A percentile compares a stretch with the other conserved stretches of the same genome.
These are phyloP conservation scores for Mrakia gelida DNA, from an alignment of 768 basidiomycete genomes.

Conservation along the genomic window DNA sequence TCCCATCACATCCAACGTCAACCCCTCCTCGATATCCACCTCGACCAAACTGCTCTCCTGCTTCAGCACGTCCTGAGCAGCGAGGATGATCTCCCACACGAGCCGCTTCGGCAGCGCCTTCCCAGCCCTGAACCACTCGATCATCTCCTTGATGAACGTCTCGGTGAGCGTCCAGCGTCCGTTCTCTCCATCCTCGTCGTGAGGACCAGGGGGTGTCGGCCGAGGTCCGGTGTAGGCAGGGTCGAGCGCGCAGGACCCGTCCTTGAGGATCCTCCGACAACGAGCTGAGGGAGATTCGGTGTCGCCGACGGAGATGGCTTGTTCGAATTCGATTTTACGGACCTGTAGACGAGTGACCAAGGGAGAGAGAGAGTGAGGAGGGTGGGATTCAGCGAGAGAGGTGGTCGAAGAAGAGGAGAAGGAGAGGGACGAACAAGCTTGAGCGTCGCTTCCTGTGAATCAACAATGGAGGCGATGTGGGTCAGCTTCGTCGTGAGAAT, in stretches of 20 bases:
- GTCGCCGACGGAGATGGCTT: constrained; percentile 90
- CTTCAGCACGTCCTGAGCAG: constrained; percentile 68
- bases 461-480: not conserved
- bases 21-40: constrained; percentile 66
- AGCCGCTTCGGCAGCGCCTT: constrained; percentile 84
- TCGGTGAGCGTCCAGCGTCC: constrained; percentile 60
- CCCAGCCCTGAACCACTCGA: constrained; percentile 89
- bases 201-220: constrained; percentile 47
- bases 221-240: constrained; percentile 68
- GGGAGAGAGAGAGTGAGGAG: not conserved
- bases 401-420: not conserved
- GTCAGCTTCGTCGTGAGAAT: not conserved
- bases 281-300: constrained; percentile 72
- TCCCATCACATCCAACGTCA: constrained; percentile 88
- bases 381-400: constrained; percentile 44
- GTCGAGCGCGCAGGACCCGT: constrained; percentile 77
- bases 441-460: constrained; percentile 59
- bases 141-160: constrained; percentile 78
- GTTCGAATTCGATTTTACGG: constrained; percentile 73
- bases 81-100: constrained; percentile 92
- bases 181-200: constrained; percentile 48
- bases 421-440: constrained; percentile 69
- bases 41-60: constrained; percentile 78
- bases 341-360: not conserved
- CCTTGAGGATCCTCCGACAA: constrained; percentile 70